Percentiles rank a stretch among this genome's conserved stretches.
Evolutionary conservation across 1,139 yeast genomes (phyloP).

Genomic region (Schwanniomyces etchellsii): DNA sequence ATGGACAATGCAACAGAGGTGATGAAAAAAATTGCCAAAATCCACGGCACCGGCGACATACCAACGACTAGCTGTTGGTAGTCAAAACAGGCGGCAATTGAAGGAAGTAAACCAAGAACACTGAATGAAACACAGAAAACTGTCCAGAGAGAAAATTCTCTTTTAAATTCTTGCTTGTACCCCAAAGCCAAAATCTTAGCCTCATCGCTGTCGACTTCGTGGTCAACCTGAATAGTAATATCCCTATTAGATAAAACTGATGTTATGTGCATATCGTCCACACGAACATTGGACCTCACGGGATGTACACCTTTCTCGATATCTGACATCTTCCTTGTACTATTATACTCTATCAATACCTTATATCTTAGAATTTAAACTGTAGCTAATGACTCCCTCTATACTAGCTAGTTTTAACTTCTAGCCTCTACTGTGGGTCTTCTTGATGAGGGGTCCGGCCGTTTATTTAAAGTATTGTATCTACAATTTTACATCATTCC

Average conservation of each 20-base stretch:
- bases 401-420: too few relatives aligned
- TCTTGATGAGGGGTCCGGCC: too few relatives aligned
- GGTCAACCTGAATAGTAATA: constrained; percentile 39
- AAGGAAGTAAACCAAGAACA: constrained; percentile 67
- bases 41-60: constrained; percentile 51
- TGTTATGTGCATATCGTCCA: constrained; percentile 33
- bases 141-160: constrained; percentile 60
- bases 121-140: constrained; percentile 68
- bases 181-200: constrained; percentile 61
- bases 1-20: constrained; percentile 45
- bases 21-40: constrained; percentile 45
- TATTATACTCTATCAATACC: neutral
- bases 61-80: constrained; percentile 51
- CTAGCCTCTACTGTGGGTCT: too few relatives aligned
- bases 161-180: constrained; percentile 66
- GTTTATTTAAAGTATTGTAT: too few relatives aligned
- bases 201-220: constrained; percentile 45
- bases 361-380: too few relatives aligned
- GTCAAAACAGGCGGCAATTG: constrained; percentile 54
- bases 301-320: constrained; percentile 14
- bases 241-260: constrained; percentile 38
- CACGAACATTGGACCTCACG: constrained; percentile 31
- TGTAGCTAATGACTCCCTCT: too few relatives aligned
- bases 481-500: too few relatives aligned
- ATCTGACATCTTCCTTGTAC: neutral